Base-by-base conservation (phyloP, 2,329 filamentous ascomycete genomes). In the Sarocladium strictum region DNA sequence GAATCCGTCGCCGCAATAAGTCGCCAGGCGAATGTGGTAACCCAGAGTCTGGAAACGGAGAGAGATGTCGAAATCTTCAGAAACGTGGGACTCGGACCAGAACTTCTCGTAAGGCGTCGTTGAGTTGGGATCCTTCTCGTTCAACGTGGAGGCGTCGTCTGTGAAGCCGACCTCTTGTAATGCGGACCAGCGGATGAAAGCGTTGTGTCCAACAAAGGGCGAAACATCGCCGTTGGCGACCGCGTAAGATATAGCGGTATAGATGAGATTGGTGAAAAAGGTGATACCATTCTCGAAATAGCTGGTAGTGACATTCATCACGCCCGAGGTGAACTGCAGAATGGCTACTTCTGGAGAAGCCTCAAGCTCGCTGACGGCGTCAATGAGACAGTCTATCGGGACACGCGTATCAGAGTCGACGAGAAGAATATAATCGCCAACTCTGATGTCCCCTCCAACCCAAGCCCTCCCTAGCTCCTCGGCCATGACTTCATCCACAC, bases 241-340 rank as follows among this genome's bases (percentile, higher is more conserved):
- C 17, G 83, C 81, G 63, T 85, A 90, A 23, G 79, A 76, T 62
- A 90, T 90, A 29, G 85, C 81, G 0, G 81, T 85, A 72, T 90
- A 92, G 61, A 91, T 83, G 53, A 91, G 77, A 63, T 90, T 85
- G 37, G 87, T 91, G 71, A 91, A 90, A 72, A 86, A 91, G 1
- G 86, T 87, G 62, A 89, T 87, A 14, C 72, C 70, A 52, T 85
- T 86, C 68, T 92, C 88, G 61, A 91, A 91, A 69, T 83, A 88
- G 53, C 79, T 84, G 61, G 81, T 73, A 1, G 84, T 80, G 9
- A 91, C 85, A 60, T 90, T 84, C 86, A 91, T 90, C 56, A 91
- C 86, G 27, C 86, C 85, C 4, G 85, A 88, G 0, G 79, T 79
- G 69, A 86, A 87, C 64, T 90, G 86, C 55, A 89, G 76, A 61